These are phyloP conservation scores for Phoma sp. DNA, from an alignment of 2,329 filamentous ascomycete genomes.

Conservation along the genomic window DNA sequence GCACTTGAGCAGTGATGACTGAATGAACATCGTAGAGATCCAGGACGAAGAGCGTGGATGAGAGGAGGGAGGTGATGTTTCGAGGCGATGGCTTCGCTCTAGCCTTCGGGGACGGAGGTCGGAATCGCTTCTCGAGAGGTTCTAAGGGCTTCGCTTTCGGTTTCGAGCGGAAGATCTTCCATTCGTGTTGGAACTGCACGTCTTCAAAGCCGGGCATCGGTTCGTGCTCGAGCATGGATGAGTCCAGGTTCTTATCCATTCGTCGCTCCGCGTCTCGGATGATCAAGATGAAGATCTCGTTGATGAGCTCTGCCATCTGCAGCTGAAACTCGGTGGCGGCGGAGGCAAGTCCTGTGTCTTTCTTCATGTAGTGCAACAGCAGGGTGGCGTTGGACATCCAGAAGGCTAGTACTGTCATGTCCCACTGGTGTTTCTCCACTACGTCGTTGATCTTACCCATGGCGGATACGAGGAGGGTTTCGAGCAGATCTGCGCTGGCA, in stretches of 20 bases:
- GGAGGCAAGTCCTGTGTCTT: conserved; percentile 81
- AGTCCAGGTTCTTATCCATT: conserved; percentile 93
- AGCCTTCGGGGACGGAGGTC: conserved; percentile 91
- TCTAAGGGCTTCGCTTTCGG: conserved; percentile 84
- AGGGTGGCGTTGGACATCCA: conserved; percentile 98
- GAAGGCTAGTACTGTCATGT: conserved; percentile 98
- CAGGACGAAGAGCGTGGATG: conserved; percentile 94
- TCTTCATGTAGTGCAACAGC: conserved; percentile 95
- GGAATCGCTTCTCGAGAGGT: conserved; percentile 86
- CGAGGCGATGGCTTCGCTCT: conserved; percentile 90
- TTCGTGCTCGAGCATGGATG: conserved; percentile 95
- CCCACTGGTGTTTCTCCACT: conserved; percentile 96
- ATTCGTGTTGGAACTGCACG: conserved; percentile 96
- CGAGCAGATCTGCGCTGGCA: conserved; percentile 82
- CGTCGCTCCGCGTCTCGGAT: conserved; percentile 94
- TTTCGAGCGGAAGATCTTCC: conserved; percentile 95
- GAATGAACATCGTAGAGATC: conserved; percentile 99
- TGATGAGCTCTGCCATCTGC: conserved; percentile 91
- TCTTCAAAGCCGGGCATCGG: conserved; percentile 98
- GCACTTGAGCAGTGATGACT: conserved; percentile 89
- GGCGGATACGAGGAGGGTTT: conserved; percentile 79
- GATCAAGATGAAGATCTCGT: conserved; percentile 98
- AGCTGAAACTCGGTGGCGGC: conserved; percentile 89
- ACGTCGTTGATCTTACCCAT: conserved; percentile 98
- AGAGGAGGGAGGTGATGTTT: conserved; percentile 94